Evolutionary conservation across 345 rosid species (phyloP).

Genomic region (Raphanus raphanistrum): DNA sequence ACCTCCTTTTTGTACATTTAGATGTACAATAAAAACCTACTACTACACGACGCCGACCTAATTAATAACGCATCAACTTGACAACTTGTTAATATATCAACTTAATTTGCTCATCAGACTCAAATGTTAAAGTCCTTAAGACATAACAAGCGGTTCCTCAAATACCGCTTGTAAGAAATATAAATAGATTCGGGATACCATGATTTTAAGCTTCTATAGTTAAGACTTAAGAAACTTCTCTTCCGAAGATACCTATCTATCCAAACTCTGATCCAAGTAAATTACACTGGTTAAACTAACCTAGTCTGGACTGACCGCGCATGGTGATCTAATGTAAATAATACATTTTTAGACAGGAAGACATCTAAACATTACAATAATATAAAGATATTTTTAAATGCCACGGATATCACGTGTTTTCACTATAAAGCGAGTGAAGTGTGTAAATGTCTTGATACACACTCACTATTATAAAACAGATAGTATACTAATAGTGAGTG

Average conservation of each 20-base stretch:
- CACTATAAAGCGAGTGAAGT: slow-evolving; percentile 22
- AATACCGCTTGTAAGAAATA: background rate
- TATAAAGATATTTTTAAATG: background rate
- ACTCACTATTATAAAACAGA: slow-evolving; percentile 18
- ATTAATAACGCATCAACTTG: slow-evolving; percentile 33
- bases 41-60: slow-evolving; percentile 35
- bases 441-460: slow-evolving; percentile 19
- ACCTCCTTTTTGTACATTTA: slow-evolving; percentile 16
- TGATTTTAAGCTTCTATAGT: background rate
- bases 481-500: background rate
- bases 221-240: background rate
- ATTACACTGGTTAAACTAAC: background rate
- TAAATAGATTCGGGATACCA: background rate
- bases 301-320: background rate
- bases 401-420: slow-evolving; percentile 30
- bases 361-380: background rate
- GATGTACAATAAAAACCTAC: slow-evolving; percentile 30
- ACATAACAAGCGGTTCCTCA: slow-evolving; percentile 1
- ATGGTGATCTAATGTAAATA: background rate
- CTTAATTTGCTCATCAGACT: slow-evolving; percentile 19
- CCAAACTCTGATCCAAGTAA: background rate
- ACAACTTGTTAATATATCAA: slow-evolving; percentile 27
- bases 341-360: background rate
- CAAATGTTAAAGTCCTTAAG: background rate
- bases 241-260: background rate